Conservation (phyloP, 257 asterid genomes). For the Nyctanthes arbortristis region DNA sequence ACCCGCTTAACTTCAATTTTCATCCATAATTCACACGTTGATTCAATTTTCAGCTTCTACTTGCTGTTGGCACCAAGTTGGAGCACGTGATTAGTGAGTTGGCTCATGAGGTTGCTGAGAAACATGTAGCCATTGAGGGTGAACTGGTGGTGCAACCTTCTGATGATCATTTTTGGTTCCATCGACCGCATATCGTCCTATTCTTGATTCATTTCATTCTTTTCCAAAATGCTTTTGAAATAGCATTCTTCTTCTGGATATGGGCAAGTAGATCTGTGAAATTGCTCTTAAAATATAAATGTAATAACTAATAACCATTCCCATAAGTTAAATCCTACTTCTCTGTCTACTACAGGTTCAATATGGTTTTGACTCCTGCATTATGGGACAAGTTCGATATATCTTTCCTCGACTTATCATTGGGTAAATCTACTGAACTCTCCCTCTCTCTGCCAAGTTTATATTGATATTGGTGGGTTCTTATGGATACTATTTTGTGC, state of each 20-base stretch:
- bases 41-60: constrained; percentile 60
- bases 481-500: background rate
- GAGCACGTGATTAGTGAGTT: constrained; percentile 86
- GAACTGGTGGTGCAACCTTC: constrained; percentile 89
- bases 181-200: constrained; percentile 71
- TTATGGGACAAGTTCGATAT: constrained; percentile 81
- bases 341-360: constrained; percentile 50
- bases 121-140: constrained; percentile 89
- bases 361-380: constrained; percentile 91
- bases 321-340: background rate
- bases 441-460: too few species aligned
- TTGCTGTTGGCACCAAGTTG: constrained; percentile 92
- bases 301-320: background rate
- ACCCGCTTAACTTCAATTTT: background rate
- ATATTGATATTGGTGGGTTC: too few species aligned
- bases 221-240: constrained; percentile 97
- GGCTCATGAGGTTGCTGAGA: constrained; percentile 97
- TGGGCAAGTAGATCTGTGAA: constrained; percentile 48
- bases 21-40: background rate
- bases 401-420: constrained; percentile 85
- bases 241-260: constrained; percentile 99
- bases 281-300: background rate
- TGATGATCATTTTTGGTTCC: constrained; percentile 92
- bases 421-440: constrained; percentile 49
- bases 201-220: constrained; percentile 87